phyloP scores from a whole-genome alignment of 139 green algal genomes.

The Marvania coccoides region DNA sequence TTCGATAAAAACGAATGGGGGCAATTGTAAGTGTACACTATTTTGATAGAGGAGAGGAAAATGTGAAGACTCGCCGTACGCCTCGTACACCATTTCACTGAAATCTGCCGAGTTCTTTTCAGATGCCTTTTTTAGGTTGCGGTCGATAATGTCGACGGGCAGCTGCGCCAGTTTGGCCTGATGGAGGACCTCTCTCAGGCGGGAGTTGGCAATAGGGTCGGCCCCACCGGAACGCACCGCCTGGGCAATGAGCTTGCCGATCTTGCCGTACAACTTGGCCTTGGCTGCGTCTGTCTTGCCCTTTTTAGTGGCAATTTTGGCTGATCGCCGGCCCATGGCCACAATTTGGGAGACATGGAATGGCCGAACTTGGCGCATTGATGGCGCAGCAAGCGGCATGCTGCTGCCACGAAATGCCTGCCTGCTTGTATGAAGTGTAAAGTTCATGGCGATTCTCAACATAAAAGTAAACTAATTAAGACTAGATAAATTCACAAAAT shows the following conservation, averaged over 20 bases:
- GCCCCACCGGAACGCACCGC: slow-evolving; percentile 66
- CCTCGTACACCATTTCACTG: slow-evolving; percentile 67
- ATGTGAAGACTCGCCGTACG: background rate
- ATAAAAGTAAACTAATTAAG: too few species aligned
- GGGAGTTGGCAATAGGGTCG: slow-evolving; percentile 61
- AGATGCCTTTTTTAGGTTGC: slow-evolving; percentile 80
- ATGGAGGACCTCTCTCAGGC: slow-evolving; percentile 48
- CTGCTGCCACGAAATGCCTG: background rate
- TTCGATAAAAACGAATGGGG: background rate
- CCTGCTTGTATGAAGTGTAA: background rate
- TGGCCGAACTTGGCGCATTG: background rate
- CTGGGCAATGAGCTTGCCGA: slow-evolving; percentile 85
- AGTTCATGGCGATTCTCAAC: too few species aligned
- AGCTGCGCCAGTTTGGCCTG: slow-evolving; percentile 65
- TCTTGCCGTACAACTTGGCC: slow-evolving; percentile 78
- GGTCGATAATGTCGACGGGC: slow-evolving; percentile 79
- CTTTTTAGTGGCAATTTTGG: slow-evolving; percentile 74
- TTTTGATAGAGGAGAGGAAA: background rate
- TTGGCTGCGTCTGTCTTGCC: slow-evolving; percentile 38
- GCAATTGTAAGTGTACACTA: background rate
- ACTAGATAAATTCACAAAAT: too few species aligned
- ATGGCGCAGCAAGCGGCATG: background rate
- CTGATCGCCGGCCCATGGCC: slow-evolving; percentile 50
- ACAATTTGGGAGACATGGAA: slow-evolving; percentile 4
- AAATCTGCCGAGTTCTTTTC: slow-evolving; percentile 77